Evolutionary conservation across 2,329 filamentous ascomycete genomes (phyloP).

Genomic region (Daldinia sp.): DNA sequence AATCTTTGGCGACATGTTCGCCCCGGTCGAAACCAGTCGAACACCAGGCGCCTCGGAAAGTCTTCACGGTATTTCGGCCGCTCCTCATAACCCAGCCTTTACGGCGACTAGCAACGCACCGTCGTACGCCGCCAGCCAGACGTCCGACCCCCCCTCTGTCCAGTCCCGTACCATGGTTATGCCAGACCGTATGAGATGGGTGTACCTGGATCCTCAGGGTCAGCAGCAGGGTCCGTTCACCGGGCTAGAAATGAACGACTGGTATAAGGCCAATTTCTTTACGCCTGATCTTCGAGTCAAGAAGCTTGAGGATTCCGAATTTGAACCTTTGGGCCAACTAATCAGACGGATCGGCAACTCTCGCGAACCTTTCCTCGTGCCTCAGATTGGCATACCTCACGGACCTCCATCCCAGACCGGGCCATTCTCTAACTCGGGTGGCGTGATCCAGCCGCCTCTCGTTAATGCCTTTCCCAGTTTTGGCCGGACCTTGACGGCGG

Average conservation of each 20-base stretch:
- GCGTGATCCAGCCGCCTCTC: constrained; percentile 85
- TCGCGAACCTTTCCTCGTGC: constrained; percentile 95
- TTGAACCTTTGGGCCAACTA: constrained; percentile 93
- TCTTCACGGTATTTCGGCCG: constrained; percentile 45
- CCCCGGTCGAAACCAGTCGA: constrained; percentile 53
- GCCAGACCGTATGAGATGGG: constrained; percentile 99
- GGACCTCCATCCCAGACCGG: constrained; percentile 73
- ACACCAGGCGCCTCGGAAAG: constrained; percentile 52
- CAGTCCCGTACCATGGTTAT: constrained; percentile 95
- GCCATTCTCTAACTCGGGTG: constrained; percentile 63
- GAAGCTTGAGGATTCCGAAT: constrained; percentile 92
- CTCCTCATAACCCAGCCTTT: constrained; percentile 52
- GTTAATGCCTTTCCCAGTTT: constrained; percentile 96
- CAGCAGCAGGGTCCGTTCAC: constrained; percentile 95
- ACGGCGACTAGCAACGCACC: constrained; percentile 49
- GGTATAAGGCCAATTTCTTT: constrained; percentile 99
- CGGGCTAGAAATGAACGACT: constrained; percentile 98
- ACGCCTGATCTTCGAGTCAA: constrained; percentile 94
- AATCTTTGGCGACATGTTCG: constrained; percentile 68
- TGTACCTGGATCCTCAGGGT: constrained; percentile 94
- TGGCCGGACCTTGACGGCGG: constrained; percentile 93
- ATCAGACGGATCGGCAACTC: constrained; percentile 98
- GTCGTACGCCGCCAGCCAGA: constrained; percentile 53
- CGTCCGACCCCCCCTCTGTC: constrained; percentile 67
- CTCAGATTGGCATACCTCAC: constrained; percentile 95